Conservation (phyloP, 1,139 yeast species). For the Sugiyamaella xylanicola region DNA sequence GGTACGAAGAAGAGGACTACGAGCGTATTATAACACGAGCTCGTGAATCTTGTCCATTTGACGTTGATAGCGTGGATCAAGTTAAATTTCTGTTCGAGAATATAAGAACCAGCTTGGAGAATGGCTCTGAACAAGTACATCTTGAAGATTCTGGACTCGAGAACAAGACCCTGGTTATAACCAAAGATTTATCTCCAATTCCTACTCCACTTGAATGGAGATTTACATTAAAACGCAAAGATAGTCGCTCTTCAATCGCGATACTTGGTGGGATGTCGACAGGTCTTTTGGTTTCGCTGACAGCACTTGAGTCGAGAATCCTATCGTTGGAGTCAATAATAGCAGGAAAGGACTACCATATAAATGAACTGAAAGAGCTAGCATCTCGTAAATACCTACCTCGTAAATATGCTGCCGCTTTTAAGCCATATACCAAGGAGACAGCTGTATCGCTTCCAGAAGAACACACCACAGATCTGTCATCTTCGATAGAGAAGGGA, state of each 20-base stretch:
- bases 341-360: conserved; percentile 28
- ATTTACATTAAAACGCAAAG: conserved; percentile 16
- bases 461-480: too few species aligned
- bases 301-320: conserved; percentile 15
- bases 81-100: conserved; percentile 4
- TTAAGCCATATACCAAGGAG: conserved; percentile 2
- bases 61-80: conserved; percentile 1
- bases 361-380: conserved; percentile 4
- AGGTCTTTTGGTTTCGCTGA: conserved; percentile 18
- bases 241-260: neutral
- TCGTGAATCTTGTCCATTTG: conserved; percentile 11
- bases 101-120: neutral
- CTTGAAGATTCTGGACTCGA: neutral
- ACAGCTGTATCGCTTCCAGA: neutral
- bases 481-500: too few species aligned
- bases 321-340: conserved; percentile 19
- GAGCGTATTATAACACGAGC: conserved; percentile 12
- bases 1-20: conserved; percentile 7
- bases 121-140: conserved; percentile 2
- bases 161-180: conserved; percentile 6
- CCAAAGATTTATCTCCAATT: conserved; percentile 19
- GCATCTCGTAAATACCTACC: conserved; percentile 18
- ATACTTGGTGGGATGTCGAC: conserved; percentile 18
- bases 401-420: conserved; percentile 19
- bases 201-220: conserved; percentile 26